phyloP scores from a whole-genome alignment of 73 alveolate genomes.

The Tetrahymena thermophila region DNA sequence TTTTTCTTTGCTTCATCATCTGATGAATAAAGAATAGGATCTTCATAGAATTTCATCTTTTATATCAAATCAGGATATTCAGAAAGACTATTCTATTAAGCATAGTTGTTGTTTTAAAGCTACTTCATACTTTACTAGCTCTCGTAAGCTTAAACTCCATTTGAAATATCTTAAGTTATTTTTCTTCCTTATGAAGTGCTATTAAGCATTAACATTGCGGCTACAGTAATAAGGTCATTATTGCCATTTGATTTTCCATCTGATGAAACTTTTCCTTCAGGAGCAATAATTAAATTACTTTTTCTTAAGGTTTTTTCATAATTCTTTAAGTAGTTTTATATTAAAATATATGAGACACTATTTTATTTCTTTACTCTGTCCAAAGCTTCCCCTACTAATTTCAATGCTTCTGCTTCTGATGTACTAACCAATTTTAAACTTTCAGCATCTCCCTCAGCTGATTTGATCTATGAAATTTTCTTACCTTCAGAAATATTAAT shows the following conservation, averaged over 20 bases:
- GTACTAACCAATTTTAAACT: slow-evolving; percentile 1
- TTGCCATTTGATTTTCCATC: neutral
- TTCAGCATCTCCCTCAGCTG: slow-evolving; percentile 45
- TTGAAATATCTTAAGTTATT: neutral
- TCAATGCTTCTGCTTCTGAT: slow-evolving; percentile 22
- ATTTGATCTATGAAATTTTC: slow-evolving; percentile 5
- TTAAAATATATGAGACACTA: slow-evolving; percentile 10
- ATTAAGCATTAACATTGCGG: neutral
- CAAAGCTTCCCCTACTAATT: slow-evolving; percentile 1
- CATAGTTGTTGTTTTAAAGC: neutral
- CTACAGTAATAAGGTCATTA: neutral
- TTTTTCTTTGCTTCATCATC: neutral
- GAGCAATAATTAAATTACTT: slow-evolving; percentile 24
- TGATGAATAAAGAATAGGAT: neutral
- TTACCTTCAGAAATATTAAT: slow-evolving; percentile 30
- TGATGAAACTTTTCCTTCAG: neutral
- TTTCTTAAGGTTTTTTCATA: slow-evolving; percentile 4
- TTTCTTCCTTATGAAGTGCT: neutral
- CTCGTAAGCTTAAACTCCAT: neutral
- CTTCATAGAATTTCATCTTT: neutral
- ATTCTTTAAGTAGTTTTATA: slow-evolving; percentile 17
- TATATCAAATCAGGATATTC: neutral
- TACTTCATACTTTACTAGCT: neutral
- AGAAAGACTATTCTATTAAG: neutral
- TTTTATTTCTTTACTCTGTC: neutral